These are phyloP conservation scores for Mucor irregularis DNA, from an alignment of 371 early-diverging fungal genomes.

Conservation along the genomic window DNA sequence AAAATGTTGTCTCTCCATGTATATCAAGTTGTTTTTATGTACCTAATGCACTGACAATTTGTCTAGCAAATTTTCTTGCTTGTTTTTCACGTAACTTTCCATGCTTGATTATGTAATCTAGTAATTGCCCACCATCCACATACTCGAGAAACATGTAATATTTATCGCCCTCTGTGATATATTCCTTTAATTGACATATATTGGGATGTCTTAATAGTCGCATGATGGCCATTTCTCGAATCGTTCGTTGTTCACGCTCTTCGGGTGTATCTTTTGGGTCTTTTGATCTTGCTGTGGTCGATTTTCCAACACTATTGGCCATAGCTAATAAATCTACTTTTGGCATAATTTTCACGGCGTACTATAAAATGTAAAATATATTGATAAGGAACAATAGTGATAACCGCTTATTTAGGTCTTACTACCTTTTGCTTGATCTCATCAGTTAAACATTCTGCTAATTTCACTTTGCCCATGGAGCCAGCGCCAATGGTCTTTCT, in stretches of 20 bases:
- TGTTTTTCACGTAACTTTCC: slow-evolving; percentile 70
- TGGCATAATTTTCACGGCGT: slow-evolving; percentile 55
- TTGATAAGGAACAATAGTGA: background rate
- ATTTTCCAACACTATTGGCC: background rate
- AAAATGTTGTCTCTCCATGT: background rate
- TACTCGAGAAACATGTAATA: slow-evolving; percentile 92
- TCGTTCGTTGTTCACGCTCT: slow-evolving; percentile 70
- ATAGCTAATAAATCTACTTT: slow-evolving; percentile 32
- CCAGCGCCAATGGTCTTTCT: slow-evolving; percentile 95
- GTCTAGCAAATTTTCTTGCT: slow-evolving; percentile 74
- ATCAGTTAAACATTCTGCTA: slow-evolving; percentile 67
- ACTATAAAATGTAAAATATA: slow-evolving; percentile 19
- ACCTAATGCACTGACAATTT: slow-evolving; percentile 81
- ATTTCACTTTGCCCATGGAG: slow-evolving; percentile 97
- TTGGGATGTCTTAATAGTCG: slow-evolving; percentile 81
- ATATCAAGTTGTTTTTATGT: slow-evolving; percentile 14
- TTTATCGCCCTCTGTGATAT: slow-evolving; percentile 66
- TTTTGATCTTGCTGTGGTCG: slow-evolving; percentile 15
- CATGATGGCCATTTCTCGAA: slow-evolving; percentile 81
- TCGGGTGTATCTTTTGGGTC: slow-evolving; percentile 54
- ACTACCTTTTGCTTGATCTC: slow-evolving; percentile 40
- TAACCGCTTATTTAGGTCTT: background rate
- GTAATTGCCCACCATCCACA: slow-evolving; percentile 72
- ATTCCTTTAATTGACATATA: slow-evolving; percentile 73
- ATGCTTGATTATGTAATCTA: slow-evolving; percentile 76